Percentiles rank a stretch among this genome's conserved stretches.
phyloP scores from a whole-genome alignment of 495 filamentous ascomycete genomes.

The Lentithecium fluviatile region DNA sequence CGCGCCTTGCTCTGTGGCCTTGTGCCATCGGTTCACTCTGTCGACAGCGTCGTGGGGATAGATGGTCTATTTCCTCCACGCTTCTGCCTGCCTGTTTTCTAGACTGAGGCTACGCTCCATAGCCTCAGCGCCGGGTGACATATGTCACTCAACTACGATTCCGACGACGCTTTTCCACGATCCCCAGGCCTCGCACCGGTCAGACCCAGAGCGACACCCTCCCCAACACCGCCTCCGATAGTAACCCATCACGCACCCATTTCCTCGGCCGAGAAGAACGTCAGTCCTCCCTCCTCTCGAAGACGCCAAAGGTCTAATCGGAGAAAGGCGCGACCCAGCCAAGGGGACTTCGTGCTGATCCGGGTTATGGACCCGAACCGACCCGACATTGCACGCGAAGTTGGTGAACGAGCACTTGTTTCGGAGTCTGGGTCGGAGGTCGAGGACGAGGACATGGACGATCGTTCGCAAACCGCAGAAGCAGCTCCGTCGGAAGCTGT shows the following conservation, averaged over 20 bases:
- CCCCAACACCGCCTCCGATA: conserved; percentile 36
- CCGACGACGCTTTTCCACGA: conserved; percentile 33
- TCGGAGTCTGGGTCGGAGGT: conserved; percentile 34
- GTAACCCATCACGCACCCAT: conserved; percentile 17
- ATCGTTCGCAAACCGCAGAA: conserved; percentile 14
- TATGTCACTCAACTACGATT: conserved; percentile 35
- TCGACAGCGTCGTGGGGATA: conserved; percentile 19
- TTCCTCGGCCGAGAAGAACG: conserved; percentile 26
- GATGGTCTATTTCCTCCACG: conserved; percentile 11
- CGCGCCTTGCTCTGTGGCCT: not conserved
- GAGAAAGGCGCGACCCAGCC: conserved; percentile 36
- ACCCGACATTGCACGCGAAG: conserved; percentile 38
- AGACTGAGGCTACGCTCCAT: conserved; percentile 15
- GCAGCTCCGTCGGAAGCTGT: conserved; percentile 4
- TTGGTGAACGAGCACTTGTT: conserved; percentile 33
- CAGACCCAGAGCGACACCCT: conserved; percentile 34
- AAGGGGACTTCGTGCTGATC: conserved; percentile 39
- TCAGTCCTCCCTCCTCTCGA: conserved; percentile 34
- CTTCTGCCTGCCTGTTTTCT: conserved; percentile 2
- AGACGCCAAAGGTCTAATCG: conserved; percentile 37
- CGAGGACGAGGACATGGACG: conserved; percentile 37
- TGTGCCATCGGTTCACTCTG: conserved; percentile 3
- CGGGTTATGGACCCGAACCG: conserved; percentile 36
- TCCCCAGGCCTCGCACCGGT: conserved; percentile 34
- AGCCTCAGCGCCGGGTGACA: conserved; percentile 29